These are phyloP conservation scores for Herpomyces periplanetae DNA, from an alignment of 2,329 filamentous ascomycete species.

Conservation along the genomic window DNA sequence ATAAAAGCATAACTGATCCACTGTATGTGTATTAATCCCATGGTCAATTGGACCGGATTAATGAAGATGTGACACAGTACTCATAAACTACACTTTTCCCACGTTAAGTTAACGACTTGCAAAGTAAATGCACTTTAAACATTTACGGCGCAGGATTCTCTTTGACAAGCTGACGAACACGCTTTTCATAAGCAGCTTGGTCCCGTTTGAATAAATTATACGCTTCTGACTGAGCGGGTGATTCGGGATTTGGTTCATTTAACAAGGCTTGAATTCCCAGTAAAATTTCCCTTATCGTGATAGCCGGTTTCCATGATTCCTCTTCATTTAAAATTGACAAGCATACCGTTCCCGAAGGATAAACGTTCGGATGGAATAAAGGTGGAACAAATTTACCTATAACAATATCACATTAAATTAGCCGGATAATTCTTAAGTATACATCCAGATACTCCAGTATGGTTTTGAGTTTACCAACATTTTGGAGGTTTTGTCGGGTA, in stretches of 20 bases:
- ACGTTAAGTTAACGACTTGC: no score
- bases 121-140: no score
- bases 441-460: conserved; percentile 1
- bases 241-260: conserved; percentile 84
- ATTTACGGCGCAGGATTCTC: conserved; percentile 40
- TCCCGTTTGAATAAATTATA: conserved; percentile 93
- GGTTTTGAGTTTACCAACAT: conserved; percentile 19
- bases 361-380: conserved; percentile 92
- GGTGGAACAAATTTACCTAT: conserved; percentile 81
- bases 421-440: conserved; percentile 1
- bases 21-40: no score
- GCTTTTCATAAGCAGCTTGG: conserved; percentile 43
- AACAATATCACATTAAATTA: conserved; percentile 4
- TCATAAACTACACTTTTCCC: no score
- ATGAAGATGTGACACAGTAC: no score
- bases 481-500: conserved; percentile 97
- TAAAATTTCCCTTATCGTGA: conserved; percentile 90
- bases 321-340: conserved; percentile 92
- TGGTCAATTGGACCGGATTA: no score
- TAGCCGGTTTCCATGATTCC: conserved; percentile 90
- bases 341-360: conserved; percentile 87
- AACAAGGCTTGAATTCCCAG: conserved; percentile 81
- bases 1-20: no score
- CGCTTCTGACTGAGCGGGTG: conserved; percentile 76
- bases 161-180: conserved; percentile 45